Evolutionary conservation across 306 rosid genomes (phyloP), one percentile per base, ranked within the genome.

Genomic region (Begonia peltatifolia): DNA sequence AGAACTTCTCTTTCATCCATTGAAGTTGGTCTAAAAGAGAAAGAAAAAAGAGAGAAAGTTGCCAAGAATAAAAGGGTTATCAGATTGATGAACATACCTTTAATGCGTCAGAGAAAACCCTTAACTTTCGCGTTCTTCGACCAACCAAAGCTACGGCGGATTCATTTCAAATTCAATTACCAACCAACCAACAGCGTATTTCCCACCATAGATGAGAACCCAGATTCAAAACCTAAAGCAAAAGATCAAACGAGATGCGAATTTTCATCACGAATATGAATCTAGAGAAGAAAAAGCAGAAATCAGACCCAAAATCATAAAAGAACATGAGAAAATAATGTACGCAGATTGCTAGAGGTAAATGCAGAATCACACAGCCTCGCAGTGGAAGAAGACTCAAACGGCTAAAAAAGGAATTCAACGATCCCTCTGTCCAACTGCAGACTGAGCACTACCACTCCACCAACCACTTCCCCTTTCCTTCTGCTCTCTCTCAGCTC

Each of bases 1-100:
- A 67, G 48, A 59, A 52, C 71, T 75, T 76, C 61, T 17, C 53
- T 42, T 36, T 54, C 69, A 76, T 76, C 71, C 41, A 61, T 20
- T 47, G 35, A 49, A 35, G 46, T 57, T 48, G 68, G 69, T 67
- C 67, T 57, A 59, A 66, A 74, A 70, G 69, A 70, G 42, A 30
- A 7, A 30, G 38, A 30, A 58, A 57, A 47, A 18, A 63, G 52
- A 67, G 57, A 15, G n/a, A 61, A 62, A 60, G 56, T 14, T 58
- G 22, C 30, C 12, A 54, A 67, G 47, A 61, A 46, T 57, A 51
- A 53, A 72, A 66, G 56, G 63, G 52, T 43, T 36, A 47, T 56
- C 43, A 43, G 52, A 55, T 38, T 51, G 48, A 47, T 23, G 67
- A 54, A 71, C 69, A 14, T 12, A 64, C 74, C 72, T 68, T 68